A percentile compares a stretch with the other conserved stretches of the same genome.
Evolutionary conservation across 2,329 filamentous ascomycete genomes (phyloP).

Genomic region (Aspergillus puulaauensis): DNA sequence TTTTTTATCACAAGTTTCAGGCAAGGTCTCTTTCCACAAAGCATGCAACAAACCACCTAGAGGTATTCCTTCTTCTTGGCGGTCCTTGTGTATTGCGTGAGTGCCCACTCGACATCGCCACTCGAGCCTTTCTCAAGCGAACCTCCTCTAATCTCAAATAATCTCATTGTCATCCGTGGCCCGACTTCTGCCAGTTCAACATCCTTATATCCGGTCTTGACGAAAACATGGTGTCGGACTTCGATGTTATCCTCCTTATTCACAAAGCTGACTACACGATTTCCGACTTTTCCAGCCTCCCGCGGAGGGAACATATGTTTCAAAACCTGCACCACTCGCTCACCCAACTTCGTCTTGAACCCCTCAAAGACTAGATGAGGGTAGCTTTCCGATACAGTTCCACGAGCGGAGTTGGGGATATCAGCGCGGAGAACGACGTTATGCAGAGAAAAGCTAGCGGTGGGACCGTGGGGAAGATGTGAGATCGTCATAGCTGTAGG

Average conservation of each 20-base stretch:
- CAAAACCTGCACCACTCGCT: constrained; percentile 81
- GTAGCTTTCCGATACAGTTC: constrained; percentile 88
- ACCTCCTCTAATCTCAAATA: constrained; percentile 89
- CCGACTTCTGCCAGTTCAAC: constrained; percentile 89
- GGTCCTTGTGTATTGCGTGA: constrained; percentile 93
- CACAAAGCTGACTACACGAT: constrained; percentile 87
- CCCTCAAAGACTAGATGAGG: constrained; percentile 95
- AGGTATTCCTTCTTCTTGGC: constrained; percentile 94
- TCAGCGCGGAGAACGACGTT: constrained; percentile 92
- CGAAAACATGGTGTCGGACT: constrained; percentile 90
- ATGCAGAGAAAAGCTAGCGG: constrained; percentile 81
- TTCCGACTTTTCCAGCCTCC: constrained; percentile 81
- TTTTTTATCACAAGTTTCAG: constrained; percentile 17
- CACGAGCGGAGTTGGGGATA: constrained; percentile 81
- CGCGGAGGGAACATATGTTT: constrained; percentile 93
- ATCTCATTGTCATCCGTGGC: constrained; percentile 93
- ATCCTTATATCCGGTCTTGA: constrained; percentile 84
- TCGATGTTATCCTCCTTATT: constrained; percentile 88
- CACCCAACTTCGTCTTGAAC: constrained; percentile 77
- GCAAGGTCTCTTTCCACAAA: not conserved
- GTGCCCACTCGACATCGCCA: constrained; percentile 93
- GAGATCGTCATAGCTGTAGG: constrained; percentile 86
- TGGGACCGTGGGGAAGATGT: constrained; percentile 86
- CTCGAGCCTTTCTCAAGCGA: constrained; percentile 87
- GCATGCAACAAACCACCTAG: constrained; percentile 40